A percentile compares a stretch with the other conserved stretches of the same genome.
phyloP scores from a whole-genome alignment of 257 asterid genomes.

The Rehmannia glutinosa region DNA sequence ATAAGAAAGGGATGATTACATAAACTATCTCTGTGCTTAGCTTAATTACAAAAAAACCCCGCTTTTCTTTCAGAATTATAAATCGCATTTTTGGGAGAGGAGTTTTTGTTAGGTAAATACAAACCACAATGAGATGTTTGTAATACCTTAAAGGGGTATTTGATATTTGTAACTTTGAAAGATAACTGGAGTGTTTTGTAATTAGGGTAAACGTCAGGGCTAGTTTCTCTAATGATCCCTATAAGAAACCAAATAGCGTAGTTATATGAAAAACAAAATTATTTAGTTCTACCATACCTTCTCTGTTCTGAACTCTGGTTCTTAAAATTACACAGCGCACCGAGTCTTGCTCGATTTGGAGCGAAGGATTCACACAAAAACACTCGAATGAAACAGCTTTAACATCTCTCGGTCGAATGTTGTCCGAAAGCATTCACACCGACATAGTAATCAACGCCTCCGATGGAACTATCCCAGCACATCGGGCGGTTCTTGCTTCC shows the following conservation, averaged over 20 bases:
- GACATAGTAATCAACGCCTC: conserved; percentile 78
- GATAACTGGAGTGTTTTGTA: too few relatives aligned
- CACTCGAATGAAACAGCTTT: conserved; percentile 56
- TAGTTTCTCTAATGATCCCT: neutral
- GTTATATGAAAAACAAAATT: neutral
- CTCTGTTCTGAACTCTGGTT: neutral
- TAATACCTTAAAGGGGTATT: too few relatives aligned
- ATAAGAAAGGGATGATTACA: too few relatives aligned
- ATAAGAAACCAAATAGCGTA: neutral
- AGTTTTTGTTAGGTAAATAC: too few relatives aligned
- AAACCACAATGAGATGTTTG: too few relatives aligned
- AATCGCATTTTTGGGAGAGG: too few relatives aligned
- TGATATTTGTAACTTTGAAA: too few relatives aligned
- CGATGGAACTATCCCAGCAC: conserved; percentile 68
- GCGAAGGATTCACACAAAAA: conserved; percentile 32
- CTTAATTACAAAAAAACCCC: too few relatives aligned
- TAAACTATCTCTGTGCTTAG: too few relatives aligned
- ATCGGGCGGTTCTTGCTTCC: conserved; percentile 91
- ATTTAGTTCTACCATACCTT: neutral
- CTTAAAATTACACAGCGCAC: conserved; percentile 42
- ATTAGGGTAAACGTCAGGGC: too few relatives aligned
- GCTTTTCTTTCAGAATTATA: too few relatives aligned
- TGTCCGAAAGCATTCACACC: conserved; percentile 80
- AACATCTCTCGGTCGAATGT: conserved; percentile 67
- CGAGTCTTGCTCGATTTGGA: conserved; percentile 70